Evolutionary conservation across 2,329 filamentous ascomycete genomes (phyloP).

Genomic region (Stylonectria norvegica): DNA sequence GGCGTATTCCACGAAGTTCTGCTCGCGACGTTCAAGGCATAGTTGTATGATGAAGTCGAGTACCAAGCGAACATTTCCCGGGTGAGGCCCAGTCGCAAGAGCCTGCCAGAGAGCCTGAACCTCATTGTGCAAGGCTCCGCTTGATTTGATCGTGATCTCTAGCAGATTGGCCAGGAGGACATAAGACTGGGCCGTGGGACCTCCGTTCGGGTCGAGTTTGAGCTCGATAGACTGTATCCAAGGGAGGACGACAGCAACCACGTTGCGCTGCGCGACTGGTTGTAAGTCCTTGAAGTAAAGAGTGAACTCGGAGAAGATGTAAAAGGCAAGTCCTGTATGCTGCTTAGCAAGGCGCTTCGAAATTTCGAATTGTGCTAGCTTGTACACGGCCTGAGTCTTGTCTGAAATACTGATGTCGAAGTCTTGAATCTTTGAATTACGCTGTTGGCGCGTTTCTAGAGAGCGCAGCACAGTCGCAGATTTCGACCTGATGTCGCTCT

Average conservation of each 20-base stretch:
- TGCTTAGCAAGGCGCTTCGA: conserved; percentile 86
- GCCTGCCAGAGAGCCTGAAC: conserved; percentile 98
- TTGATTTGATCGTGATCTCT: conserved; percentile 92
- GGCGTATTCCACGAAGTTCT: conserved; percentile 96
- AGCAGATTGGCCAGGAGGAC: conserved; percentile 92
- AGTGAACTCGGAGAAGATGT: conserved; percentile 94
- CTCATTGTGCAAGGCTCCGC: conserved; percentile 86
- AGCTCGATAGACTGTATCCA: conserved; percentile 96
- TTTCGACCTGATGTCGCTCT: conserved; percentile 83
- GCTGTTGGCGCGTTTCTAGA: conserved; percentile 72
- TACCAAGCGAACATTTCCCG: conserved; percentile 89
- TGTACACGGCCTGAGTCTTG: conserved; percentile 97
- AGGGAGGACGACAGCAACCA: conserved; percentile 89
- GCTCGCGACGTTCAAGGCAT: conserved; percentile 88
- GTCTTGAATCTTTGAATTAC: conserved; percentile 89
- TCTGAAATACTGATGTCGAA: conserved; percentile 98
- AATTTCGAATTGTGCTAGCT: conserved; percentile 94
- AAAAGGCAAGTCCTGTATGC: conserved; percentile 84
- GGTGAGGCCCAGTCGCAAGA: conserved; percentile 85
- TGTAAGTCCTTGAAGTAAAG: conserved; percentile 86
- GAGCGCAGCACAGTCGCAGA: conserved; percentile 77
- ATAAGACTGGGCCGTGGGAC: conserved; percentile 86
- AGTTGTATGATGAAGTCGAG: conserved; percentile 95
- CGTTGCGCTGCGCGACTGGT: conserved; percentile 81
- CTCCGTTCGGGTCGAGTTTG: conserved; percentile 85